Conservation (phyloP, 2,329 filamentous ascomycete genomes). For the Aschersonia sp. region DNA sequence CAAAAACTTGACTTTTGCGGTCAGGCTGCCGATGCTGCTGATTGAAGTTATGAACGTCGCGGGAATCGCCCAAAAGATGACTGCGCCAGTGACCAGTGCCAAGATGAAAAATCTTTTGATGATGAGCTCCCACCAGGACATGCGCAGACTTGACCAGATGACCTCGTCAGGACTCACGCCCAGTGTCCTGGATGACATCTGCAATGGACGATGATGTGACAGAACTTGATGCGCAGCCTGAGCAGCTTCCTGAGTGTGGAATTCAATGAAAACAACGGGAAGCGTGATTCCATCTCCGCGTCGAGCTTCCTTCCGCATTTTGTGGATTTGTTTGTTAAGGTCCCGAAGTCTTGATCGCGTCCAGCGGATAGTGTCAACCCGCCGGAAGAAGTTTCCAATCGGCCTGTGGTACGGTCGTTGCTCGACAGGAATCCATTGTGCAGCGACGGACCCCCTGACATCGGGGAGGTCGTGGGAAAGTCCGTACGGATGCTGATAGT, state of each 20-base stretch:
- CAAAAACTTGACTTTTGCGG: slow-evolving; percentile 52
- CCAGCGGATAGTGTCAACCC: slow-evolving; percentile 92
- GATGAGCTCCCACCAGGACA: slow-evolving; percentile 77
- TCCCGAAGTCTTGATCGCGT: slow-evolving; percentile 41
- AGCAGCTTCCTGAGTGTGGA: slow-evolving; percentile 65
- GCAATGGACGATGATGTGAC: slow-evolving; percentile 72
- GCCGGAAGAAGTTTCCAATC: slow-evolving; percentile 60
- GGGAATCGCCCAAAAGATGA: slow-evolving; percentile 74
- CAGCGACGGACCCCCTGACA: slow-evolving; percentile 40
- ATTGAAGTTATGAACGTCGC: slow-evolving; percentile 71
- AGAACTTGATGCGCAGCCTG: slow-evolving; percentile 79
- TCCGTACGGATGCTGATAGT: slow-evolving; percentile 23
- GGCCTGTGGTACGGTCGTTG: slow-evolving; percentile 60
- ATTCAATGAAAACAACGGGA: slow-evolving; percentile 82
- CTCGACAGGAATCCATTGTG: slow-evolving; percentile 59
- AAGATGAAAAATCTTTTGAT: slow-evolving; percentile 55
- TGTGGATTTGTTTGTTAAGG: slow-evolving; percentile 27
- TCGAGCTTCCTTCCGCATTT: slow-evolving; percentile 62
- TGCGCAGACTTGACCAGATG: slow-evolving; percentile 72
- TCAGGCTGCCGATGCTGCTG: slow-evolving; percentile 65
- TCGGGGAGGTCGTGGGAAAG: slow-evolving; percentile 20
- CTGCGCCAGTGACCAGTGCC: slow-evolving; percentile 58
- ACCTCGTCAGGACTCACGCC: slow-evolving; percentile 72
- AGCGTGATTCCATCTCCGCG: slow-evolving; percentile 53
- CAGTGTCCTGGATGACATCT: slow-evolving; percentile 75